phyloP scores from a whole-genome alignment of 441 rosid genomes.

The Kokia cookei region DNA sequence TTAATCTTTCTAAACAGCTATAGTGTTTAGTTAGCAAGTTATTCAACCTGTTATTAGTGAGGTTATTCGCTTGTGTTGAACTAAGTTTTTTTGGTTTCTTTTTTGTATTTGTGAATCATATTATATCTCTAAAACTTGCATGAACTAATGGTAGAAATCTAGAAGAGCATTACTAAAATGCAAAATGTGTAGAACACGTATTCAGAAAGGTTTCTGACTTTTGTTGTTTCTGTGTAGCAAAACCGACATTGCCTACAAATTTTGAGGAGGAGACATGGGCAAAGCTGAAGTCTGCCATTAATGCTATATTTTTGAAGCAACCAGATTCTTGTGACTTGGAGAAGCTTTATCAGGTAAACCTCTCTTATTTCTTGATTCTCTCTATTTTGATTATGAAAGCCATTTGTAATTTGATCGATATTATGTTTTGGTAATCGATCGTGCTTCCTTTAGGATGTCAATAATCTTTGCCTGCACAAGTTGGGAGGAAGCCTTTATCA shows the following conservation, averaged over 20 bases:
- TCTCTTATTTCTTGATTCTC: slow-evolving; percentile 3
- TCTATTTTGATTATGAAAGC: background rate
- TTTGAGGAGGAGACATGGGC: slow-evolving; percentile 97
- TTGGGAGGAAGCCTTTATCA: slow-evolving; percentile 91
- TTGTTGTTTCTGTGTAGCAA: slow-evolving; percentile 45
- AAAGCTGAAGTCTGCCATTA: slow-evolving; percentile 84
- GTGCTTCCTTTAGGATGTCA: slow-evolving; percentile 61
- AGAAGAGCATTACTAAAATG: slow-evolving; percentile 12
- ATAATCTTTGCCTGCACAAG: slow-evolving; percentile 87
- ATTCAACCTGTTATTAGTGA: background rate
- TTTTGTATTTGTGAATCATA: background rate
- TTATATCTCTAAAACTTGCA: background rate
- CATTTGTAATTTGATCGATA: slow-evolving; percentile 4
- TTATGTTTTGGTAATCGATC: slow-evolving; percentile 5
- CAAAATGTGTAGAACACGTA: background rate
- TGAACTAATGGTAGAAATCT: background rate
- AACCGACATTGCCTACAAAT: slow-evolving; percentile 80
- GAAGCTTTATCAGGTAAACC: slow-evolving; percentile 76
- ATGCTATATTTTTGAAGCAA: slow-evolving; percentile 87
- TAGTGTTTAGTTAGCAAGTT: background rate
- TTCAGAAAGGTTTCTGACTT: slow-evolving; percentile 3
- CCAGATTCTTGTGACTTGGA: slow-evolving; percentile 74
- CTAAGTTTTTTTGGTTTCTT: background rate
- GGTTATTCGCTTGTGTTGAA: background rate
- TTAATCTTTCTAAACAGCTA: background rate